A percentile compares a stretch with the other conserved stretches of the same genome.
Evolutionary conservation across 345 rosid genomes (phyloP).

Genomic region (Eucalyptus regnans): DNA sequence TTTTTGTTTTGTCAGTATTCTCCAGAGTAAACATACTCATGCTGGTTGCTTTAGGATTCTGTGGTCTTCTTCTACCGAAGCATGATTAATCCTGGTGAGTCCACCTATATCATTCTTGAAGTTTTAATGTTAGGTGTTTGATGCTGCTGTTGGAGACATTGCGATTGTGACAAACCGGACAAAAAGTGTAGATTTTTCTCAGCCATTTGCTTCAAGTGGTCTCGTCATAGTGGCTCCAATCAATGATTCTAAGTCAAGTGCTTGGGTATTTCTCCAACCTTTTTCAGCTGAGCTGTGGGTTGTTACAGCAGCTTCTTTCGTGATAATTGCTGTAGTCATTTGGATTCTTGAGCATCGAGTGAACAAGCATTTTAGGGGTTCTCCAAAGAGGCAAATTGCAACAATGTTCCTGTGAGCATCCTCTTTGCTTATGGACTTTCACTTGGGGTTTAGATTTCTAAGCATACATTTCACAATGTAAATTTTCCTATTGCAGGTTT

Average conservation of each 20-base stretch:
- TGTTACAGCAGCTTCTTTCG: slow-evolving; percentile 31
- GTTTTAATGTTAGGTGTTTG: slow-evolving; percentile 37
- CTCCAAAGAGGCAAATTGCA: slow-evolving; percentile 39
- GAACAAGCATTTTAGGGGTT: slow-evolving; percentile 64
- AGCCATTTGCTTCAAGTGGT: slow-evolving; percentile 61
- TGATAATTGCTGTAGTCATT: slow-evolving; percentile 48
- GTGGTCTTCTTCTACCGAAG: not conserved
- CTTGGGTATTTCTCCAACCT: slow-evolving; percentile 76
- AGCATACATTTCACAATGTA: not conserved
- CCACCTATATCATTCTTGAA: not conserved
- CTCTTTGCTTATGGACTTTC: not conserved
- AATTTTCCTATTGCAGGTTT: slow-evolving; percentile 44
- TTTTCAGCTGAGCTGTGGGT: slow-evolving; percentile 55
- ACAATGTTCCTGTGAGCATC: slow-evolving; percentile 55
- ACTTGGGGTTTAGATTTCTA: slow-evolving; percentile 57
- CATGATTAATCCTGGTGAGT: not conserved
- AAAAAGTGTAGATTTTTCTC: slow-evolving; percentile 50
- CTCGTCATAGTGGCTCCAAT: slow-evolving; percentile 65
- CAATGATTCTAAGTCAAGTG: slow-evolving; percentile 8
- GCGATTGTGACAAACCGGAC: slow-evolving; percentile 52
- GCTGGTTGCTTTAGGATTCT: not conserved
- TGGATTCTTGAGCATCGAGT: slow-evolving; percentile 85
- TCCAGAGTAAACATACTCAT: not conserved
- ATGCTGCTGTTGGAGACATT: slow-evolving; percentile 66
- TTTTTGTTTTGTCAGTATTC: not conserved